Evolutionary conservation across 2,329 filamentous ascomycete species (phyloP).

Genomic region (Fusarium euwallaceae): DNA sequence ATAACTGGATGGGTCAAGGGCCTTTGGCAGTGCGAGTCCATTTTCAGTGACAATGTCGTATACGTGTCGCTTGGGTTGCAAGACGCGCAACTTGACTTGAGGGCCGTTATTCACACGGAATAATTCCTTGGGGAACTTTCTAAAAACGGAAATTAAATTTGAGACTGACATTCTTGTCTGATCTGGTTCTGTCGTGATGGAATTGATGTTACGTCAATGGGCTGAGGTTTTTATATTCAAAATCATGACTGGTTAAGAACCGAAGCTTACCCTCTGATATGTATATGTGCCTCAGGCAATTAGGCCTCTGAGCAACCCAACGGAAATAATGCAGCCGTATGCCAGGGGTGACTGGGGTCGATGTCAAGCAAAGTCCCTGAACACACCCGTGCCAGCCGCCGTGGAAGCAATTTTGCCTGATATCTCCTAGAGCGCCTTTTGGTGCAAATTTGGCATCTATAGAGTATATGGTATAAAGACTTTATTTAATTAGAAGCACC

Average conservation of each 20-base stretch:
- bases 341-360: no score
- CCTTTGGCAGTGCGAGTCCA: slow-evolving; percentile 13
- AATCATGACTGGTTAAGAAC: not conserved
- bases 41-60: slow-evolving; percentile 13
- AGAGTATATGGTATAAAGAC: not conserved
- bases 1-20: slow-evolving; percentile 9
- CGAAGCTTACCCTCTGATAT: not conserved
- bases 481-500: not conserved
- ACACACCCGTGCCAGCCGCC: no score
- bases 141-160: not conserved
- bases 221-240: not conserved
- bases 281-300: not conserved
- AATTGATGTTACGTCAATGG: not conserved
- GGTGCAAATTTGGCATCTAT: no score
- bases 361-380: no score
- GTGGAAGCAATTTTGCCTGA: no score
- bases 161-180: not conserved
- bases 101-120: slow-evolving; percentile 17
- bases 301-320: no score
- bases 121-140: slow-evolving; percentile 11
- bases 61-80: not conserved
- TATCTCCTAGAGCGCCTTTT: no score
- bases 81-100: not conserved
- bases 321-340: no score
- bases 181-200: not conserved